Evolutionary conservation across 805 yeast species (phyloP).

Genomic region (Kuraishia molischiana): DNA sequence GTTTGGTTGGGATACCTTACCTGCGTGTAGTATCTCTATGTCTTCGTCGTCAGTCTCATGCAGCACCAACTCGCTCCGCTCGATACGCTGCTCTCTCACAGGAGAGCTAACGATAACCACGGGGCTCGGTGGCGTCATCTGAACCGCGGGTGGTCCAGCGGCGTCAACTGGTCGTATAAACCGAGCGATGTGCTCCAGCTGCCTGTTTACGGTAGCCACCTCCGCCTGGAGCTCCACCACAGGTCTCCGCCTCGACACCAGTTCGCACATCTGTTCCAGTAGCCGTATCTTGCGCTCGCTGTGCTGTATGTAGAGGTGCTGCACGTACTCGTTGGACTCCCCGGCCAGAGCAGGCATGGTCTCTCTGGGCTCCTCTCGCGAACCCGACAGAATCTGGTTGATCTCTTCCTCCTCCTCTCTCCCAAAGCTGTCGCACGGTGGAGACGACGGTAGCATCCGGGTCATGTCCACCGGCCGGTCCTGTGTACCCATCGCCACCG

Average conservation of each 20-base stretch:
- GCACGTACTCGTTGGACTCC: neutral
- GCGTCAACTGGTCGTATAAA: too few relatives aligned
- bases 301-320: neutral
- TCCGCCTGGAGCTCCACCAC: neutral
- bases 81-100: neutral
- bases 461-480: too few relatives aligned
- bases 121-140: neutral
- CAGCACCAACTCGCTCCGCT: neutral
- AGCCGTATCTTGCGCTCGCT: neutral
- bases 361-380: too few relatives aligned
- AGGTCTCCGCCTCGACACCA: neutral
- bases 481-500: neutral
- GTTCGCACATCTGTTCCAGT: neutral
- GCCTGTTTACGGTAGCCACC: neutral
- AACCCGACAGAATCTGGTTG: neutral
- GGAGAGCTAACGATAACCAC: neutral
- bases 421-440: too few relatives aligned
- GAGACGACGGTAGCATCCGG: too few relatives aligned
- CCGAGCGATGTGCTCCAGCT: too few relatives aligned
- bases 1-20: slow-evolving; percentile 7
- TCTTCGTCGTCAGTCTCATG: slow-evolving; percentile 2
- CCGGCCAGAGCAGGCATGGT: too few relatives aligned
- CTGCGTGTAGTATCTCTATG: slow-evolving; percentile 7
- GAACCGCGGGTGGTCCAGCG: neutral
- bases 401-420: neutral